These are phyloP conservation scores for Phytophthora chlamydospora DNA, from an alignment of 352 stramenopile species.

Conservation along the genomic window DNA sequence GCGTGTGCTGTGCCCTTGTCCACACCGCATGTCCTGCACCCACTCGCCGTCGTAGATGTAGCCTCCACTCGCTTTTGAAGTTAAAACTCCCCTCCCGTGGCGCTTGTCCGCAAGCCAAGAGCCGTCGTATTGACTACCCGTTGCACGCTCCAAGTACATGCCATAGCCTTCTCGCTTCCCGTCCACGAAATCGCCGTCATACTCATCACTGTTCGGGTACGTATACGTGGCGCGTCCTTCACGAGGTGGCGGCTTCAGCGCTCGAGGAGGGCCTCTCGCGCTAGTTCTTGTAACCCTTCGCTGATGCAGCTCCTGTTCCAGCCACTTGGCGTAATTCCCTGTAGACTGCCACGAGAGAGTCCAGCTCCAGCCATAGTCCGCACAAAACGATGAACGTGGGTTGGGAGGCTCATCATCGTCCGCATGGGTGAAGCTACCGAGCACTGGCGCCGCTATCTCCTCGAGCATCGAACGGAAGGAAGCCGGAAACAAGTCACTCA, in stretches of 20 bases:
- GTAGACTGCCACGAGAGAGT: slow-evolving; percentile 70
- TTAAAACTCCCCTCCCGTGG: slow-evolving; percentile 78
- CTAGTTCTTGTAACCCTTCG: slow-evolving; percentile 14
- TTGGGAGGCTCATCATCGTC: slow-evolving; percentile 34
- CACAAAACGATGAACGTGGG: slow-evolving; percentile 44
- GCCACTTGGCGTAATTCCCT: slow-evolving; percentile 64
- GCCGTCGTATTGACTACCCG: slow-evolving; percentile 81
- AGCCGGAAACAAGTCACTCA: slow-evolving; percentile 41
- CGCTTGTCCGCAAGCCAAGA: slow-evolving; percentile 69
- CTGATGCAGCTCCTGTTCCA: slow-evolving; percentile 24
- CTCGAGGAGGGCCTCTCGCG: slow-evolving; percentile 37
- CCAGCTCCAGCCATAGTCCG: slow-evolving; percentile 68
- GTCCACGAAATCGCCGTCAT: slow-evolving; percentile 73
- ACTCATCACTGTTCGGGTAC: slow-evolving; percentile 80
- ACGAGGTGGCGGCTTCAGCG: slow-evolving; percentile 35
- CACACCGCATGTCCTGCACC: slow-evolving; percentile 69
- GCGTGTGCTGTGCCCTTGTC: slow-evolving; percentile 72
- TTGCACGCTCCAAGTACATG: slow-evolving; percentile 76
- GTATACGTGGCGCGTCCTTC: slow-evolving; percentile 56
- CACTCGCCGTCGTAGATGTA: slow-evolving; percentile 87
- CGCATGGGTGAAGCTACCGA: slow-evolving; percentile 30
- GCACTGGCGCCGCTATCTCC: slow-evolving; percentile 53
- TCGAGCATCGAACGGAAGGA: slow-evolving; percentile 62
- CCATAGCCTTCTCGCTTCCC: slow-evolving; percentile 77
- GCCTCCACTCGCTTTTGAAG: slow-evolving; percentile 49